phyloP scores from a whole-genome alignment of 352 stramenopile species.

The Globisporangium emineosum region DNA sequence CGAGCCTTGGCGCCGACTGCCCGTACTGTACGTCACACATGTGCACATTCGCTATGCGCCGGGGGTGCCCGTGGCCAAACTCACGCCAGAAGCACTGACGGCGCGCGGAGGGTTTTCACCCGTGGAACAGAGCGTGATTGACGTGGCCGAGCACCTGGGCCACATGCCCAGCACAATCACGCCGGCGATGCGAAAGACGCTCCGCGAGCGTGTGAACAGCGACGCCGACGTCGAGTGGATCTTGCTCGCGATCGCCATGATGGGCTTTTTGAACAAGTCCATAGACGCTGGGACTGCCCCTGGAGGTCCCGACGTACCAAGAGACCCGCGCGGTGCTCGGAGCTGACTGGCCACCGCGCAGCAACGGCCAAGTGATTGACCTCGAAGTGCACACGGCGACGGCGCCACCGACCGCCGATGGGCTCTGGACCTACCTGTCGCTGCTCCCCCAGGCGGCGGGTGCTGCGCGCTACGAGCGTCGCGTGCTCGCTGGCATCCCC shows the following conservation, averaged over 20 bases:
- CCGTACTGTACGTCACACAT: not conserved
- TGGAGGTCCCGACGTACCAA: not conserved
- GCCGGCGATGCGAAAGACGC: not conserved
- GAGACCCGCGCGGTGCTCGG: not conserved
- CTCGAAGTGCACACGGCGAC: not conserved
- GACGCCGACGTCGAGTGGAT: not conserved
- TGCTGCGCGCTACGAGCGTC: not conserved
- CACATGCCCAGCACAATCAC: not conserved
- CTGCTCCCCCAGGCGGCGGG: not conserved
- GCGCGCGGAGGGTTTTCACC: not conserved
- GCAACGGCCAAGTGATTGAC: not conserved
- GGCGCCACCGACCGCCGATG: not conserved
- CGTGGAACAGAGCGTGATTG: not conserved
- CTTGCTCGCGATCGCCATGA: not conserved
- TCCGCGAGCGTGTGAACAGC: not conserved
- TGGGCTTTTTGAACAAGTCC: not conserved
- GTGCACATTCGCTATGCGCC: not conserved
- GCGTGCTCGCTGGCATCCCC: not conserved
- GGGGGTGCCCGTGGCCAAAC: not conserved
- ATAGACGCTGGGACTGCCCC: not conserved
- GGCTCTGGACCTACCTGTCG: not conserved
- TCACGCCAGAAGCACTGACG: not conserved
- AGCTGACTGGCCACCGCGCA: not conserved
- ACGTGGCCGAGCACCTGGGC: not conserved
- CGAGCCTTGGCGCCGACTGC: not conserved